Percentiles rank a stretch among this genome's conserved stretches.
Conservation (phyloP, 2,329 filamentous ascomycete species). For the Calonectria ilicicola region DNA sequence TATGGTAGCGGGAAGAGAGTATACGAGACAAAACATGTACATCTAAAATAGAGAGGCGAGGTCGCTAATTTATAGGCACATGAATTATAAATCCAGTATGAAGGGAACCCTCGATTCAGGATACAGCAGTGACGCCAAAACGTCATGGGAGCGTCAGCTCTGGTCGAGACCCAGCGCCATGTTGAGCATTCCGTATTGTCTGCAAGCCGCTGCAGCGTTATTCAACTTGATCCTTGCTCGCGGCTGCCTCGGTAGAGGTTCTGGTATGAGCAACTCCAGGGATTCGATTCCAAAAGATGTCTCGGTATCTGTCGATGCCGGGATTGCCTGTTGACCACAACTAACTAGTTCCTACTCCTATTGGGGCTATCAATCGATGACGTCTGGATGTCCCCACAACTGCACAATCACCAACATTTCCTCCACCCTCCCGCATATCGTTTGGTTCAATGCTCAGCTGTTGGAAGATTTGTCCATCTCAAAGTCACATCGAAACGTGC, state of each 20-base stretch:
- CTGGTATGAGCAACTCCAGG: neutral
- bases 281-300: neutral
- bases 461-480: neutral
- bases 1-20: neutral
- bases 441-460: neutral
- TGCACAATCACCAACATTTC: neutral
- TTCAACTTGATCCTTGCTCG: neutral
- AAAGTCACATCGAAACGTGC: neutral
- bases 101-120: neutral
- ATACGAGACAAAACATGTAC: neutral
- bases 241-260: neutral
- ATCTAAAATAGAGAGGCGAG: neutral
- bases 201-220: neutral
- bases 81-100: neutral
- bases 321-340: neutral
- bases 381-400: neutral
- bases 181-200: neutral
- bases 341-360: neutral
- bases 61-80: neutral
- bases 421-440: neutral
- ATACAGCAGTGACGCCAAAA: neutral
- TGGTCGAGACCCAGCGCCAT: neutral
- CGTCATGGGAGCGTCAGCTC: constrained; percentile 1
- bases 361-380: neutral
- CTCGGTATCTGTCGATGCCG: neutral